Evolutionary conservation across 2,329 filamentous ascomycete species (phyloP), one percentile per base, ranked within the genome.

Genomic region (Clonostachys sp.): DNA sequence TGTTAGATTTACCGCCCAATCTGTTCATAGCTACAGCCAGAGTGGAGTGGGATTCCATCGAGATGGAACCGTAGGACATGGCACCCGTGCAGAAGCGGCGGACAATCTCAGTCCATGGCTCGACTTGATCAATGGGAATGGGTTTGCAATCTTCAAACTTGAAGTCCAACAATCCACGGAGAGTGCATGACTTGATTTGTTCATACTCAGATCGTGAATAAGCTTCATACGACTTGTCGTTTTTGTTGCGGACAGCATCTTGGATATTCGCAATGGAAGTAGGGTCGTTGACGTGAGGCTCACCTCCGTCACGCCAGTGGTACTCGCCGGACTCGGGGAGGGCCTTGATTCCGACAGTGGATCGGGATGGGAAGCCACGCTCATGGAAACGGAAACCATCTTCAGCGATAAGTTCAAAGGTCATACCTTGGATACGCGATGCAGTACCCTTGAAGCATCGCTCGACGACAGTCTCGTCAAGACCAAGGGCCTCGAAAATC

Each of bases 61-160:
- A 96, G 60, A 97, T 97, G 39, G 92, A 96, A 43, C 92, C 92
- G 63, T 97, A 97, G 4, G 92, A 97, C 92, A 97, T 97, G 57
- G 92, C 92, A 64, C 92, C 92, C 38, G 92, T 96, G 59, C 92
- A 94, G 74, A 96, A 96, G 53, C 92, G 88, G 55, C 92, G 88
- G 42, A 96, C 92, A 58, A 97, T 96, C 61, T 96, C 91, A 4
- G 92, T 96, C 92, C 92, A 97, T 17, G 92, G 90, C 73, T 97
- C 92, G 49, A 97, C 92, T 68, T 96, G 91, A 57, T 96, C 92
- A 55, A 97, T 95, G 6, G 91, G 90, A 24, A 97, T 89, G 1
- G 91, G 83, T 14, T 78, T 83, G 56, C 83, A 78, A 55, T 94
- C 87, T 42, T 96, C 91, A 57, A 96, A 96, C 67, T 95, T 91